phyloP scores from a whole-genome alignment of 108 stramenopile species.

The Pseudonitzschia multiseries region DNA sequence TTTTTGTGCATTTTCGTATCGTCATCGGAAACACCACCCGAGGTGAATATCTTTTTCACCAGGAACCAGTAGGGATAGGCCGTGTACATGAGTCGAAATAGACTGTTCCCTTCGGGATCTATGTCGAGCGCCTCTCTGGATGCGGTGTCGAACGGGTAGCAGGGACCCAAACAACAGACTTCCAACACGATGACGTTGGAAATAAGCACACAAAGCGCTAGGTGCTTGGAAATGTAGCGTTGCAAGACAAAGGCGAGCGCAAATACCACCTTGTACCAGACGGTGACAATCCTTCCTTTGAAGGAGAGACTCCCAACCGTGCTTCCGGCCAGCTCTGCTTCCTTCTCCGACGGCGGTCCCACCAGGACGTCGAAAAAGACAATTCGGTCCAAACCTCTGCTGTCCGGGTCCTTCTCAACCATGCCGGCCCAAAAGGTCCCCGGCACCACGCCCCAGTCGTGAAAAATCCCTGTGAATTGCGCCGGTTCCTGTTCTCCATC shows the following conservation, averaged over 20 bases:
- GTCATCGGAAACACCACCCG: neutral
- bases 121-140: neutral
- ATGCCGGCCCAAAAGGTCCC: neutral
- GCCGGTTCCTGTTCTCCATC: neutral
- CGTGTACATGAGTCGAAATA: neutral
- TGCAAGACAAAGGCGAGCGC: neutral
- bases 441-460: neutral
- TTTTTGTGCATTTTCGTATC: neutral
- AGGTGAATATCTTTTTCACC: neutral
- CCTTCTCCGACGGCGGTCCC: neutral
- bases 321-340: neutral
- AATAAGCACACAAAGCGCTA: neutral
- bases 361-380: neutral
- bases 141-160: neutral
- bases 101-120: neutral
- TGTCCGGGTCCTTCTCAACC: neutral
- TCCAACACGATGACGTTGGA: neutral
- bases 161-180: neutral
- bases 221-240: neutral
- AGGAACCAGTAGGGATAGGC: neutral
- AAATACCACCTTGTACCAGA: neutral
- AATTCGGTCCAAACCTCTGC: neutral
- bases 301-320: neutral
- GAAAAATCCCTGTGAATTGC: neutral
- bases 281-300: neutral